Evolutionary conservation across 2,329 filamentous ascomycete genomes (phyloP), one percentile per base, ranked within the genome.

Genomic region (Helicocarpus griseus): DNA sequence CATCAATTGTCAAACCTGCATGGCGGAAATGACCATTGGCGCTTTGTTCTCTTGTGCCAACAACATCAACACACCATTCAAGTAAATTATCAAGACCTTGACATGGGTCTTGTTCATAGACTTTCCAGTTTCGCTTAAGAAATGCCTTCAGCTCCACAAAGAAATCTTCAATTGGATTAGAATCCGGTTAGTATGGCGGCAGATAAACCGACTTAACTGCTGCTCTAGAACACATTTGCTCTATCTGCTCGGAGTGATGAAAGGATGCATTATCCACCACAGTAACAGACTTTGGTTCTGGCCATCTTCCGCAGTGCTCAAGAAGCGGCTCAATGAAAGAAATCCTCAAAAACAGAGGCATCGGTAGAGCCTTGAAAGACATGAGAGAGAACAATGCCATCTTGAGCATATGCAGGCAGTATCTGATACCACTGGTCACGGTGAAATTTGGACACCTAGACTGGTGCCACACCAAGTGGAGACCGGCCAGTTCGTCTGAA

Each of bases 81-180:
- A 62, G 51, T 49, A 55, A 62, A 33, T 22, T 44, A 38, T 50
- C 29, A 50, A 63, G 61, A 8, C 48, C 54, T 48, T 57, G 52
- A 5, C 46, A 22, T 9, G 51, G 54, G 46, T 55, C 49, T 45
- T 58, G 44, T 53, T 56, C 40, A 51, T 54, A 60, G 11, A 48
- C 35, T 38, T 55, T 48, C 60, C 58, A 67, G 31, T 61, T 54
- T 49, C 56, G 57, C 53, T 62, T 64, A 35, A 69, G 65, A 49
- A 61, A 67, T 22, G 54, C 56, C 53, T 70, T 69, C 6, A 70
- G 54, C 49, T 66, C 63, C 13, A 60, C 54, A 58, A 70, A 71
- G 49, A 65, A 64, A 54, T 68, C 62, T 55, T 69, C 60, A 54
- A 70, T 66, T 22, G 62, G 64, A 56, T 69, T 68, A 3, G 68